Evolutionary conservation across 1,139 yeast genomes (phyloP), one percentile per base, ranked within the genome.

Genomic region (Williopsis jadinii): DNA sequence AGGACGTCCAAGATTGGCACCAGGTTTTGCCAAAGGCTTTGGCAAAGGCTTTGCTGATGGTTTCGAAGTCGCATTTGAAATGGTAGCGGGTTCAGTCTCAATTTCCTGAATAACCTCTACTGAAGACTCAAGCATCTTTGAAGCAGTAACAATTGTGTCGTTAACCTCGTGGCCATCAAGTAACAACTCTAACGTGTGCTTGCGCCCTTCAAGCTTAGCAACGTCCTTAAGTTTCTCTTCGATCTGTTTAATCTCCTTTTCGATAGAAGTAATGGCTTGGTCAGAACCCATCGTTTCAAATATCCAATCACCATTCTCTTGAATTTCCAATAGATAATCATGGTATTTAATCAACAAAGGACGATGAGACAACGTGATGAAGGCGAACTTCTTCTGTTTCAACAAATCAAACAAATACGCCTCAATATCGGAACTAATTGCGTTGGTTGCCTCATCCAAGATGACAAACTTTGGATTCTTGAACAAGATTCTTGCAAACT

Each of bases 381-480:
- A 77, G 1, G 95, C 84, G 58, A 87, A 84, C 37, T 79, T 75
- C 54, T 79, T 79, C 44, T 67, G 67, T 55, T 79, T 84, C 60
- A 90, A 71, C 49, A 82, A 63, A 56, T 86, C 95, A 62, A 88
- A 90, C 45, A 90, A 69, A 49, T 81, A 76, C 51, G 90, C 97
- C 62, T 90, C 97, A 59, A 86, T 90, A 61, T 90, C 97, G 32
- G 85, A 83, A 45, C 90, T 80, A 12, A 90, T 92, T 0, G 97
- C 97, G 58, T 88, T 85, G 10, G 97, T 90, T 30, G 95, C 86
- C 62, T 90, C 97, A 63, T 90, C 97, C 50, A 90, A 72, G 8
- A 90, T 78, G 3, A 90, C 92, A 62, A 85, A 84, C 58, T 75
- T 74, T 35, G 96, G 96, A 41, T 74, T 73, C 61, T 84, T 85